Evolutionary conservation across 2,329 filamentous ascomycete genomes (phyloP), one percentile per base, ranked within the genome.

Genomic region (Sporothrix sp.): DNA sequence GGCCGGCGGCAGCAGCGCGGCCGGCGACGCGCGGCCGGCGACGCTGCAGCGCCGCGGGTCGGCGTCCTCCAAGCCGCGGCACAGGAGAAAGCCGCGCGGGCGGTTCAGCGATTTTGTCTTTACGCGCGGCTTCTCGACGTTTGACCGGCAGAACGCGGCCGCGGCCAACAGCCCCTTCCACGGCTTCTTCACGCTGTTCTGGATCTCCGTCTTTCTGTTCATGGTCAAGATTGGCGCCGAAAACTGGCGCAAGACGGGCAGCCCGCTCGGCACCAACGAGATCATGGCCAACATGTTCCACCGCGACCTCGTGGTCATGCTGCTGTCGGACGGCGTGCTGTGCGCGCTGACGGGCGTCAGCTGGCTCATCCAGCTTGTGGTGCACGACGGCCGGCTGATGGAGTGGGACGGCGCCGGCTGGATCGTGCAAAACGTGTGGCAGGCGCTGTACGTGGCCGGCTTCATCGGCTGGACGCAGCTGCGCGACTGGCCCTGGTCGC

Each of bases 401-500:
- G 74, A 75, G 50, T 90, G 85, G 86, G 75, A 83, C 54, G 67
- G 73, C 14, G 66, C 71, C 7, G 86, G 85, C 2, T 89, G 85
- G 85, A 73, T 88, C 21, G 66, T 88, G 25, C 85, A 90, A 61
- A 84, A 84, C 60, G 67, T 81, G 58, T 90, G 85, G 85, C 82
- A 91, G 66, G 69, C 72, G 0, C 55, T 71, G 13, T 89, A 83
- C 58, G 73, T 88, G 10, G 72, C 68, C 4, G 71, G 71, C 8
- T 75, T 84, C 3, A 68, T 89, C 5, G 76, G 74, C 47, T 78
- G 84, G 68, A 83, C 84, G 0, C 73, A 84, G 45, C 74, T 81
- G 60, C 75, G 85, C 4, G 78, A 87, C 46, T 91, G 85, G 86
- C 83, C 85, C 1, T 90, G 86, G 86, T 87, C 85, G 13, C 85